Base-by-base conservation (phyloP, 495 filamentous ascomycete species). In the Hyaloscypha hepaticicola region DNA sequence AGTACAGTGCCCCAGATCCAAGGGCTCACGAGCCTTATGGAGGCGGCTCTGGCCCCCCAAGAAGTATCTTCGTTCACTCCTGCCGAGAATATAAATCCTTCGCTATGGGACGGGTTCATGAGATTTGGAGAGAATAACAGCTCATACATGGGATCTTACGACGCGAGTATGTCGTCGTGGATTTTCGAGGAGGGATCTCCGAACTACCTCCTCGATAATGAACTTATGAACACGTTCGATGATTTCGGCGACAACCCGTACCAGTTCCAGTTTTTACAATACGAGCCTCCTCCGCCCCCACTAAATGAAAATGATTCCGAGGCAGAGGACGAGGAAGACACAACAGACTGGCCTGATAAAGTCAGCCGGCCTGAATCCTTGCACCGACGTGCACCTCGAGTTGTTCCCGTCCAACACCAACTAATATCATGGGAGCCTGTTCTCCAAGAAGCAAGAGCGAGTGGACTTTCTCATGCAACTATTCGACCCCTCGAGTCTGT, bases 341-440 rank as follows among this genome's bases (percentile, higher is more conserved):
- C 60, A 1, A 64, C 45, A 29, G 68, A 70, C 27, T 70, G 68
- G 68, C 68, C 68, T 19, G 68, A 70, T 24, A 70, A 70, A 26
- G 50, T 64, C 22, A 29, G 21, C 1, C 26, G 53, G 48, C 57
- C 56, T 1, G 31, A 12, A 7, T 24, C 29, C 21, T 50, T 38
- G 19, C 60, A 51, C 5, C 38, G 59, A 60, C 33, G 24, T 34
- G 31, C 58, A 14, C 25, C 52, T n/a, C 45, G 64, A 7, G 53
- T 66, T 24, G 61, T 70, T 34, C 68, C 68, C 8, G 45, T 69
- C 34, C 63, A 63, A 12, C 53, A 57, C 1, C 24, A 64, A 19
- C 45, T 55, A 5, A 58, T 69, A 33, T 69, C 67, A 22, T 70
- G 68, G 68, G 60, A 66, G 12, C 29, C 49, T 1, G 64, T 66